These are phyloP conservation scores for Vachellia collinsii DNA, from an alignment of 306 rosid genomes.

Conservation along the genomic window DNA sequence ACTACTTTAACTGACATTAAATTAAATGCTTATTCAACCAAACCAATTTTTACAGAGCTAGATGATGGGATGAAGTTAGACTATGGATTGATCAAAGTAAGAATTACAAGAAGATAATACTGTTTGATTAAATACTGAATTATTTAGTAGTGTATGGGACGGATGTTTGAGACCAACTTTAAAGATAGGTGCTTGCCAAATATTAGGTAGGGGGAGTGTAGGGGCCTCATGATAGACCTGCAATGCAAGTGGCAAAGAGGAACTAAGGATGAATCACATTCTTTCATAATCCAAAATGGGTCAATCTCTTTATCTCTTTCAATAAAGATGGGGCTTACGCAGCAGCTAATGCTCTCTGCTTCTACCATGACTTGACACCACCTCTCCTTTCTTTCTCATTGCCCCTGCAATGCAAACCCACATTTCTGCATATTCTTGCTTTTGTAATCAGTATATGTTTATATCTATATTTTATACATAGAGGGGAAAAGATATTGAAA, in stretches of 20 bases:
- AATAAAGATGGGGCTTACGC: constrained; percentile 41
- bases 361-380: constrained; percentile 57
- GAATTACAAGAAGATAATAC: not conserved
- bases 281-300: constrained; percentile 42
- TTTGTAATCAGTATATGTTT: constrained; percentile 12
- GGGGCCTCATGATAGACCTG: constrained; percentile 27
- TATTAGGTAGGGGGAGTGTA: not conserved
- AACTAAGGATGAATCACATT: constrained; percentile 23
- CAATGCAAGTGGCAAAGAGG: constrained; percentile 26
- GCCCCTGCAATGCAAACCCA: constrained; percentile 36
- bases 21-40: no score
- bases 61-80: not conserved
- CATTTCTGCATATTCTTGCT: constrained; percentile 38
- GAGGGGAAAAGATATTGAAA: constrained; percentile 6
- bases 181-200: constrained; percentile 4
- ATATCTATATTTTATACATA: constrained; percentile 6
- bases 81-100: not conserved
- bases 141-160: not conserved
- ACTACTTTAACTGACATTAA: no score
- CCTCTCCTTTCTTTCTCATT: constrained; percentile 39
- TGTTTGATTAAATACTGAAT: not conserved
- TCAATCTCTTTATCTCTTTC: constrained; percentile 50
- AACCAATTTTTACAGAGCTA: not conserved
- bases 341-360: constrained; percentile 39
- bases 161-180: constrained; percentile 22